Percentiles rank a stretch among this genome's conserved stretches.
Conservation (phyloP, 495 filamentous ascomycete genomes). For the Penicillium pancosmium region DNA sequence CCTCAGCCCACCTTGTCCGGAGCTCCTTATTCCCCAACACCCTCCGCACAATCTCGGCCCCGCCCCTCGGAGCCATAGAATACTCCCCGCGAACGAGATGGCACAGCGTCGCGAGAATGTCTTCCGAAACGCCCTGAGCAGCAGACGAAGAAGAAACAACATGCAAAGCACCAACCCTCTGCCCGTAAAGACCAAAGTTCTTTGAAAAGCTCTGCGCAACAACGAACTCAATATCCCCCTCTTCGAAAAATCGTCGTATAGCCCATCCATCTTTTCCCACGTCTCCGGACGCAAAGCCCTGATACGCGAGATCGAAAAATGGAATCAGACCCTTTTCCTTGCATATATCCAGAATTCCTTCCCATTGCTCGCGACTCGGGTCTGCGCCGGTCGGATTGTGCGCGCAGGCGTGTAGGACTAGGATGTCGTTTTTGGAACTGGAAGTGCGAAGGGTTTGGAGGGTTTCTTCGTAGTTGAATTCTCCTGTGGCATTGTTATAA, state of each 20-base stretch:
- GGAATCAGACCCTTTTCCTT: slow-evolving; percentile 33
- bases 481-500: slow-evolving; percentile 8
- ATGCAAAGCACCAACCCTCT: slow-evolving; percentile 39
- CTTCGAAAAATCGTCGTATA: slow-evolving; percentile 36
- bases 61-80: slow-evolving; percentile 35
- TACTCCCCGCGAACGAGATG: slow-evolving; percentile 37
- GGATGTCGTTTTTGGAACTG: slow-evolving; percentile 20
- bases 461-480: slow-evolving; percentile 10
- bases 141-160: slow-evolving; percentile 6
- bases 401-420: slow-evolving; percentile 48
- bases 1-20: slow-evolving; percentile 30
- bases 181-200: slow-evolving; percentile 47
- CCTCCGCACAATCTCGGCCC: slow-evolving; percentile 37
- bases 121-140: not conserved
- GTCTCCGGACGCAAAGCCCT: slow-evolving; percentile 47
- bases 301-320: slow-evolving; percentile 49
- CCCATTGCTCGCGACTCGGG: slow-evolving; percentile 39
- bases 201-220: slow-evolving; percentile 46
- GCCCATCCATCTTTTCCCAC: slow-evolving; percentile 44
- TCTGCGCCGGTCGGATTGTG: slow-evolving; percentile 51
- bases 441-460: slow-evolving; percentile 4
- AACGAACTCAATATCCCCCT: slow-evolving; percentile 17
- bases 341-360: slow-evolving; percentile 25
- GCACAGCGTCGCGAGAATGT: slow-evolving; percentile 21
- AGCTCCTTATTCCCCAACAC: slow-evolving; percentile 31